phyloP scores from a whole-genome alignment of 139 green algal species.

The Bryopsis sp. region DNA sequence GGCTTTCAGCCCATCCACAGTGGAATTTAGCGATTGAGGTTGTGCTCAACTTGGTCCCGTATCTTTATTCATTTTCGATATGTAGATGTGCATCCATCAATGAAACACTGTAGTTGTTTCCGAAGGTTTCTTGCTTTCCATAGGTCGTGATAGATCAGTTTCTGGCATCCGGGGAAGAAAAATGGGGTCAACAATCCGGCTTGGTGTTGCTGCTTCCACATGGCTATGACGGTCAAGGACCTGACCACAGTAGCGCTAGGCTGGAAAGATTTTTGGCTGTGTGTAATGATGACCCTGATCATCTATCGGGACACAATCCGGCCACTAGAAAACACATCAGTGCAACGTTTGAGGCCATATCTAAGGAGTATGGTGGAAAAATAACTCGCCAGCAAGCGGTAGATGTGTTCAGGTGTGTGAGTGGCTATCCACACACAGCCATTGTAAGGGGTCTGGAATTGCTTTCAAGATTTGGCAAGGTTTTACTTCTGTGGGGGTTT shows the following conservation, averaged over 20 bases:
- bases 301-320: conserved; percentile 42
- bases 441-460: conserved; percentile 6
- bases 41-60: too few species aligned
- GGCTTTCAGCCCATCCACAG: too few species aligned
- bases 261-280: conserved; percentile 68
- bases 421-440: not conserved
- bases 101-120: not conserved
- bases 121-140: not conserved
- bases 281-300: conserved; percentile 54
- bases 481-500: too few species aligned
- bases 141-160: conserved; percentile 78
- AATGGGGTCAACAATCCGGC: conserved; percentile 64
- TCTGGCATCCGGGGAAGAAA: conserved; percentile 58
- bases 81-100: too few species aligned
- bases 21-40: too few species aligned
- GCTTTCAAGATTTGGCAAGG: not conserved
- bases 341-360: conserved; percentile 32
- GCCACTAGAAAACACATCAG: conserved; percentile 27
- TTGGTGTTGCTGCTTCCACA: conserved; percentile 79
- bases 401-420: conserved; percentile 20
- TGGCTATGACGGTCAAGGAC: conserved; percentile 75
- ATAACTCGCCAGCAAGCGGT: conserved; percentile 22
- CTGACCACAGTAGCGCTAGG: conserved; percentile 66
- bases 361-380: conserved; percentile 24
- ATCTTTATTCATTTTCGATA: too few species aligned